A percentile compares a stretch with the other conserved stretches of the same genome.
Conservation (phyloP, 2,329 filamentous ascomycete genomes). For the Sarocladiaceae sp. region DNA sequence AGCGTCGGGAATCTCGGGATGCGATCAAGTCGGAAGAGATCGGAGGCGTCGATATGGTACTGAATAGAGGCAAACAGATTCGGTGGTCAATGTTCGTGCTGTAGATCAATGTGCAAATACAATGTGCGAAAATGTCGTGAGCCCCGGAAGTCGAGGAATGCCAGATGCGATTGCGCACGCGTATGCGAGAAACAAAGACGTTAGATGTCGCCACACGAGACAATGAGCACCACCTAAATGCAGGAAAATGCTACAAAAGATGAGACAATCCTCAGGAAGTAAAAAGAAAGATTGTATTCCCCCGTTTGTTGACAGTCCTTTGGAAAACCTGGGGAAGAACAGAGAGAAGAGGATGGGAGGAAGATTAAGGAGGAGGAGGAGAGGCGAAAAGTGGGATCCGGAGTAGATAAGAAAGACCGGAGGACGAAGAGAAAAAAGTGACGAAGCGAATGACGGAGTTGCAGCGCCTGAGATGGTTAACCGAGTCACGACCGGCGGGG, state of each 20-base stretch:
- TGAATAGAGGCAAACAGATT: too few relatives aligned
- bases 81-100: neutral
- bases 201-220: neutral
- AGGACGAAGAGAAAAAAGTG: too few relatives aligned
- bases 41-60: too few relatives aligned
- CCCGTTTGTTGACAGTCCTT: too few relatives aligned
- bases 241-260: neutral
- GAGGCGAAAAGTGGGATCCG: neutral
- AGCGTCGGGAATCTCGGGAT: neutral
- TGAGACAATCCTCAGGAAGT: neutral
- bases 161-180: neutral
- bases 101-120: neutral
- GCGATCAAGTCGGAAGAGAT: too few relatives aligned
- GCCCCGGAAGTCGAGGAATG: neutral
- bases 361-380: neutral
- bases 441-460: too few relatives aligned
- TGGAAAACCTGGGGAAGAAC: too few relatives aligned
- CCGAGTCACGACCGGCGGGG: too few relatives aligned
- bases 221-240: neutral
- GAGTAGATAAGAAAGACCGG: neutral
- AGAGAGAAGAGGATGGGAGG: neutral
- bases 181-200: neutral
- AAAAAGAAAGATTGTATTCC: neutral
- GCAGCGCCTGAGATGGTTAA: too few relatives aligned
- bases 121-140: neutral